Percentiles rank a stretch among this genome's conserved stretches.
phyloP scores from a whole-genome alignment of 2,329 filamentous ascomycete species.

The Ceratocystis huliohia region DNA sequence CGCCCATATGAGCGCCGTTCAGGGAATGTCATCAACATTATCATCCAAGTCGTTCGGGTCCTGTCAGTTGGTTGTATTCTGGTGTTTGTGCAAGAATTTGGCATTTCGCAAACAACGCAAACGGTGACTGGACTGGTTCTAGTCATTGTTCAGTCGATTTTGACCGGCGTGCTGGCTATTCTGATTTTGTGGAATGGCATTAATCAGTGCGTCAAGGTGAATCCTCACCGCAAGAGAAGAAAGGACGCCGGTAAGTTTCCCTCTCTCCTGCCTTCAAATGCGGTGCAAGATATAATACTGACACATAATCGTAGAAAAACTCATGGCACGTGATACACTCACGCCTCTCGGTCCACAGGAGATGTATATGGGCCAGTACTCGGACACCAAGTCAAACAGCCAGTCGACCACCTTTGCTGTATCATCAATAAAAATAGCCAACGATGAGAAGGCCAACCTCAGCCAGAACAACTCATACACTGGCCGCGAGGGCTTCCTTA shows the following conservation, averaged over 20 bases:
- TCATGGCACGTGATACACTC: constrained; percentile 52
- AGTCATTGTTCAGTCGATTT: constrained; percentile 74
- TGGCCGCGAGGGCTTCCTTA: constrained; percentile 8
- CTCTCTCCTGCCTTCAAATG: not conserved
- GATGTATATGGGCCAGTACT: not conserved
- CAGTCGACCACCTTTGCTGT: constrained; percentile 35
- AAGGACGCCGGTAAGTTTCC: constrained; percentile 69
- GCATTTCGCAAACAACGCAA: constrained; percentile 80
- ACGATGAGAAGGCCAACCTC: not conserved
- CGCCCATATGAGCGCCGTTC: constrained; percentile 79
- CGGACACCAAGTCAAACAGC: constrained; percentile 26
- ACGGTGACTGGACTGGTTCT: constrained; percentile 88
- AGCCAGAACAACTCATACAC: constrained; percentile 8
- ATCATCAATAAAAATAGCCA: constrained; percentile 29
- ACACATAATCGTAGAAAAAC: constrained; percentile 48
- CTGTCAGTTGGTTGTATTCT: constrained; percentile 80
- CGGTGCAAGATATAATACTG: constrained; percentile 23
- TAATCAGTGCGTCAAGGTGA: constrained; percentile 68
- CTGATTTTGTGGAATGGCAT: constrained; percentile 83
- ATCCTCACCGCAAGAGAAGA: constrained; percentile 76
- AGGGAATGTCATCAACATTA: constrained; percentile 83
- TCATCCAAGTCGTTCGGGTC: constrained; percentile 79
- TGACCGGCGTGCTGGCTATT: constrained; percentile 74
- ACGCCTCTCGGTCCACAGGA: constrained; percentile 65
- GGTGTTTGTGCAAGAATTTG: constrained; percentile 86